Evolutionary conservation across 768 basidiomycete species (phyloP).

Genomic region (Tephrocybe sp.): DNA sequence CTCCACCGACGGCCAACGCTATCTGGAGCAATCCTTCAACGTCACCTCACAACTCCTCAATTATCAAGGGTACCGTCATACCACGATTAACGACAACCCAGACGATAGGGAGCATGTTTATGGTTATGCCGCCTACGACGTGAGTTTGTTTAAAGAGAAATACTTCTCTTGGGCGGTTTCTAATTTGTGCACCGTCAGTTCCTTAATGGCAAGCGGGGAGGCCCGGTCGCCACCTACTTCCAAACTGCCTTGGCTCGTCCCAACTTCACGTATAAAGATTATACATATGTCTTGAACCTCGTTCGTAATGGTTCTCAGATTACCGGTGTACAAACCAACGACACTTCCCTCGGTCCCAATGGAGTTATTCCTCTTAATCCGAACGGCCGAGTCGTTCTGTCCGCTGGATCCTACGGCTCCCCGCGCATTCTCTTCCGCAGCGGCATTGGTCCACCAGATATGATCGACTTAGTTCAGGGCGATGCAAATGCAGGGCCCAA

Average conservation of each 20-base stretch:
- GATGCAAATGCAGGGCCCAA: constrained; percentile 43
- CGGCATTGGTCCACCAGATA: constrained; percentile 60
- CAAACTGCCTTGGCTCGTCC: constrained; percentile 49
- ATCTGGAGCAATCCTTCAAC: constrained; percentile 47
- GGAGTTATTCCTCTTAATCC: constrained; percentile 53
- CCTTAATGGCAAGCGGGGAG: constrained; percentile 45
- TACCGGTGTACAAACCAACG: constrained; percentile 59
- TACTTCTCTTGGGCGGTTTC: neutral
- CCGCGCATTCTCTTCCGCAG: constrained; percentile 57
- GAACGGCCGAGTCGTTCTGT: constrained; percentile 59
- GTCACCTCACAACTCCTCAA: constrained; percentile 44
- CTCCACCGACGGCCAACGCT: constrained; percentile 57
- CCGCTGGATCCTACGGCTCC: constrained; percentile 55
- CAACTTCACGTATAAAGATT: constrained; percentile 50
- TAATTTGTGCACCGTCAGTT: constrained; percentile 24
- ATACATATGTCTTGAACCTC: constrained; percentile 47
- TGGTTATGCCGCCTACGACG: constrained; percentile 48
- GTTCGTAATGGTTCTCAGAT: constrained; percentile 55
- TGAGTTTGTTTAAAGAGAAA: constrained; percentile 18
- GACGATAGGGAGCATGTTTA: constrained; percentile 57
- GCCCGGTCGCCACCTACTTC: constrained; percentile 60
- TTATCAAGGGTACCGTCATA: constrained; percentile 45
- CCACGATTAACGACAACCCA: constrained; percentile 55
- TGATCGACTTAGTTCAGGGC: constrained; percentile 46
- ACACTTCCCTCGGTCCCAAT: constrained; percentile 51